Percentiles rank a stretch among this genome's conserved stretches.
These are phyloP conservation scores for Chloranthus sessilifolius DNA, from an alignment of 164 flowering plant species.

Conservation along the genomic window DNA sequence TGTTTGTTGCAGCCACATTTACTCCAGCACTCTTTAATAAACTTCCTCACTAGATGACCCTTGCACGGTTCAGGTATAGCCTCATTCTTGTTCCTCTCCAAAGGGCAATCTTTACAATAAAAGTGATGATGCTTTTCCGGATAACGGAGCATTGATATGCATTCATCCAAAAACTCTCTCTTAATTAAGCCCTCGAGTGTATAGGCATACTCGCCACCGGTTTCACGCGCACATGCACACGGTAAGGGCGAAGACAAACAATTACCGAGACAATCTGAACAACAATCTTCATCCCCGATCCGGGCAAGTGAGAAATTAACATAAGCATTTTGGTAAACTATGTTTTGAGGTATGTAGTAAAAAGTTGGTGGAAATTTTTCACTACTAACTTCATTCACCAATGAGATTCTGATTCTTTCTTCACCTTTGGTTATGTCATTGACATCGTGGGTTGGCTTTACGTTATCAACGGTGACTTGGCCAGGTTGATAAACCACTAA, in stretches of 20 bases:
- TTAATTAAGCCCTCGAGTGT: constrained; percentile 57
- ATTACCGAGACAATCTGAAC: constrained; percentile 64
- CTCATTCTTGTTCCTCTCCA: constrained; percentile 54
- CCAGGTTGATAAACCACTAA: constrained; percentile 19
- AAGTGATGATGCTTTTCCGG: constrained; percentile 33
- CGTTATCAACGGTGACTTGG: constrained; percentile 13
- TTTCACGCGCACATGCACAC: constrained; percentile 91
- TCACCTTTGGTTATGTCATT: constrained; percentile 55
- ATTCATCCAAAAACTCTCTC: constrained; percentile 46
- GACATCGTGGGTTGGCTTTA: constrained; percentile 21
- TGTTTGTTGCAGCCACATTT: constrained; percentile 79
- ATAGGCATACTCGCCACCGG: constrained; percentile 89
- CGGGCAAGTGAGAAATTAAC: constrained; percentile 44
- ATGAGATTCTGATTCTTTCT: constrained; percentile 32
- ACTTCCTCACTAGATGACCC: constrained; percentile 70
- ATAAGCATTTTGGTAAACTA: constrained; percentile 31
- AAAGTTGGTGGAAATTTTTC: constrained; percentile 31
- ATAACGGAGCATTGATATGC: constrained; percentile 33
- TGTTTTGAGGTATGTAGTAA: constrained; percentile 35
- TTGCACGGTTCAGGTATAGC: constrained; percentile 59
- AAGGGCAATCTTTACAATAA: constrained; percentile 68
- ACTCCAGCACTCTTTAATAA: constrained; percentile 90
- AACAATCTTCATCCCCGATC: constrained; percentile 71
- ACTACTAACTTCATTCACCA: constrained; percentile 30
- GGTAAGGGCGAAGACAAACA: constrained; percentile 63